These are phyloP conservation scores for Arctium minus DNA, from an alignment of 129 eudicot genomes.

Conservation along the genomic window DNA sequence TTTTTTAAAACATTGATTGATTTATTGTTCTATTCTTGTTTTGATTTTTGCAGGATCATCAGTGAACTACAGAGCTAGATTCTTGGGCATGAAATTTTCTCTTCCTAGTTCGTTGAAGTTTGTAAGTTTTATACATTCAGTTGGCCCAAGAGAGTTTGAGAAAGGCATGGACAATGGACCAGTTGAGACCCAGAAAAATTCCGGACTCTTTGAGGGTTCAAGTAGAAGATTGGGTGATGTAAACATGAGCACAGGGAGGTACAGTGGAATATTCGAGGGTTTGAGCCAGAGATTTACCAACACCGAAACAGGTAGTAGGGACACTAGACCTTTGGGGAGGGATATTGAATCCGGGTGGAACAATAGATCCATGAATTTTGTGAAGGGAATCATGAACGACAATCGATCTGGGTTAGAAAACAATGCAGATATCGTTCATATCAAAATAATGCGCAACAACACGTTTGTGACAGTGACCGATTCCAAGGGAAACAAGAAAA, in stretches of 20 bases:
- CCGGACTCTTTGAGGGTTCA: background rate
- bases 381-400: constrained; percentile 20
- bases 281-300: constrained; percentile 4
- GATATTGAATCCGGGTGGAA: constrained; percentile 23
- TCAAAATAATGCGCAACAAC: constrained; percentile 74
- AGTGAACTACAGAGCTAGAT: constrained; percentile 7
- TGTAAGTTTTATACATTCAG: constrained; percentile 41
- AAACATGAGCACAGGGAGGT: background rate
- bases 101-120: constrained; percentile 21
- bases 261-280: constrained; percentile 15
- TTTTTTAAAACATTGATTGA: background rate
- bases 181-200: constrained; percentile 5
- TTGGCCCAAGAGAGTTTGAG: constrained; percentile 34
- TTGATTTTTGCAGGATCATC: constrained; percentile 19
- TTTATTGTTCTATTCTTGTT: background rate
- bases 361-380: constrained; percentile 24
- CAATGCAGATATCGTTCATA: constrained; percentile 67
- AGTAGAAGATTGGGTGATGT: constrained; percentile 10
- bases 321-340: background rate
- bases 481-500: constrained; percentile 68
- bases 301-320: background rate
- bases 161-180: constrained; percentile 17
- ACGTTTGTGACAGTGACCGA: constrained; percentile 67
- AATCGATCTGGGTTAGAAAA: background rate
- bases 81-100: constrained; percentile 15